phyloP scores from a whole-genome alignment of 164 flowering plant species.

The Aristolochia fimbriata region DNA sequence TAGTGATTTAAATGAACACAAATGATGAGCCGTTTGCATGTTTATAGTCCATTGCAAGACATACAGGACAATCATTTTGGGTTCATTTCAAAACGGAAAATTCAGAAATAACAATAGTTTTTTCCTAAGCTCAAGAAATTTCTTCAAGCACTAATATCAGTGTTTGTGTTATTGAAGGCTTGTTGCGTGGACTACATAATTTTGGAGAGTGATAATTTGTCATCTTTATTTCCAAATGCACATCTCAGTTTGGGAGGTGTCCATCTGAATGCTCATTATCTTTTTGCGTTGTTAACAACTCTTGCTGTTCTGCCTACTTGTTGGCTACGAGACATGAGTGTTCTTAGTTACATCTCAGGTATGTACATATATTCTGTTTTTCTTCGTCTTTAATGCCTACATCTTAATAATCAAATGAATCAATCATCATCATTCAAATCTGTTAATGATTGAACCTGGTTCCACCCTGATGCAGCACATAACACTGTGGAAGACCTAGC shows the following conservation, averaged over 20 bases:
- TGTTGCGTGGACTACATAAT: constrained; percentile 90
- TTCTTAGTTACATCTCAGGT: constrained; percentile 94
- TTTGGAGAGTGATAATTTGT: constrained; percentile 87
- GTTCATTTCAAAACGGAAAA: too few species aligned
- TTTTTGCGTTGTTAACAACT: constrained; percentile 67
- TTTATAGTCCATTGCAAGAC: too few species aligned
- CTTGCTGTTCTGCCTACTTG: constrained; percentile 89
- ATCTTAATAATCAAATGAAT: neutral
- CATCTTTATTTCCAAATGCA: constrained; percentile 86
- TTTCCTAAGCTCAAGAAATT: neutral
- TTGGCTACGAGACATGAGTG: constrained; percentile 75
- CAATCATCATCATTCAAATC: too few species aligned
- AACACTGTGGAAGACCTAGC: too few species aligned
- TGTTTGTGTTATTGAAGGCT: constrained; percentile 36
- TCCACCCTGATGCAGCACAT: too few species aligned
- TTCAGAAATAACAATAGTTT: neutral
- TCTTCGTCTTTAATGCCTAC: neutral
- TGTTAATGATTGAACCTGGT: too few species aligned
- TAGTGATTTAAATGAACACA: too few species aligned
- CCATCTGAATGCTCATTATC: constrained; percentile 41
- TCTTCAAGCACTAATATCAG: neutral
- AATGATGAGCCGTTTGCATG: too few species aligned
- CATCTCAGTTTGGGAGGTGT: constrained; percentile 54
- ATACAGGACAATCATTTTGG: too few species aligned
- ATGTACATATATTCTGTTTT: constrained; percentile 2